phyloP scores from a whole-genome alignment of 805 yeast species.

The Scheffersomyces spartinae region DNA sequence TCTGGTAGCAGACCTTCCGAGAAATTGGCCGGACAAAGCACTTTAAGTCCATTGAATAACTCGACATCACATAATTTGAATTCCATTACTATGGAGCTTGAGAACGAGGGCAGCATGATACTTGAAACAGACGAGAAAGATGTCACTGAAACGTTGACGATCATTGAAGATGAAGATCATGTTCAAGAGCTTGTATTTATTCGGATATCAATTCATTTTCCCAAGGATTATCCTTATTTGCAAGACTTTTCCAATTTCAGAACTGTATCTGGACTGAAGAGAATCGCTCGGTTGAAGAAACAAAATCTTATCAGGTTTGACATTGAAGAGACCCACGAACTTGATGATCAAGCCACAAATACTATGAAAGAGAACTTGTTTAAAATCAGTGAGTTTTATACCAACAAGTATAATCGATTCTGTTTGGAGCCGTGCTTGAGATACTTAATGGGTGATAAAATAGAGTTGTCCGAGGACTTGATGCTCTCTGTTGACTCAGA shows the following conservation, averaged over 20 bases:
- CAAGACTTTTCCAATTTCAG: slow-evolving; percentile 25
- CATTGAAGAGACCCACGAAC: slow-evolving; percentile 72
- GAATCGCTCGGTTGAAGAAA: slow-evolving; percentile 10
- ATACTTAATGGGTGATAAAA: slow-evolving; percentile 69
- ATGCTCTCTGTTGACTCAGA: slow-evolving; percentile 2
- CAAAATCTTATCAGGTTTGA: slow-evolving; percentile 29
- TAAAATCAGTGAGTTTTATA: slow-evolving; percentile 44
- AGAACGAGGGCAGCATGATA: slow-evolving; percentile 2
- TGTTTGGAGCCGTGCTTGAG: slow-evolving; percentile 77
- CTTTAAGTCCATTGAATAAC: too few relatives aligned
- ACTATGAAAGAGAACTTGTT: slow-evolving; percentile 41
- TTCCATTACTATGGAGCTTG: too few relatives aligned
- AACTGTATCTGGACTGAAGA: slow-evolving; percentile 4
- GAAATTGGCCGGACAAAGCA: too few relatives aligned
- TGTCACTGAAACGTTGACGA: slow-evolving; percentile 1
- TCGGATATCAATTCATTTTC: slow-evolving; percentile 60
- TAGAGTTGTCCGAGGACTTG: slow-evolving; percentile 30
- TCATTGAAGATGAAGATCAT: slow-evolving; percentile 19
- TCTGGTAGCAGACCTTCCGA: too few relatives aligned
- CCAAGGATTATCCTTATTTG: slow-evolving; percentile 57
- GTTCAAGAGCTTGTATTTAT: slow-evolving; percentile 46
- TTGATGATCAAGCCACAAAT: slow-evolving; percentile 35
- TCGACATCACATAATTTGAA: too few relatives aligned
- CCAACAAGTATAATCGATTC: slow-evolving; percentile 42
- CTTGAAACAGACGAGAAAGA: slow-evolving; percentile 1